Evolutionary conservation across 176 grass and related monocot species (phyloP).

Genomic region (Pharus latifolius): DNA sequence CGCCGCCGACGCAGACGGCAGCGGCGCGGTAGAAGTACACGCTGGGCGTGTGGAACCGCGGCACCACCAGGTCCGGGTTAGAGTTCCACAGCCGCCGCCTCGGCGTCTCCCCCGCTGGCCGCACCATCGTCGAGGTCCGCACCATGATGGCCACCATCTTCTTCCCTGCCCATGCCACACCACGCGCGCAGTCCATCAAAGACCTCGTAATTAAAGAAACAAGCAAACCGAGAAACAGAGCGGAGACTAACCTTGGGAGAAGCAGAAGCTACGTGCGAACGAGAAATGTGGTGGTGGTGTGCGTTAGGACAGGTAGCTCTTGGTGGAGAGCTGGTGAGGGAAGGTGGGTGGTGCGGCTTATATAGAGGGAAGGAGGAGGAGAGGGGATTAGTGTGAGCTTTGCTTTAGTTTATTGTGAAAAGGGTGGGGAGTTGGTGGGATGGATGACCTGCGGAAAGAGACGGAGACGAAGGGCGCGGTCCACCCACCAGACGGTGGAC

Average conservation of each 20-base stretch:
- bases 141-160: slow-evolving; percentile 49
- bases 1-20: not conserved
- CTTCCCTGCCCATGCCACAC: slow-evolving; percentile 22
- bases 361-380: slow-evolving; percentile 7
- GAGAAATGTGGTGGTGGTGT: not conserved
- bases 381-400: not conserved
- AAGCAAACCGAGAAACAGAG: not conserved
- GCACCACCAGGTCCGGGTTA: slow-evolving; percentile 69
- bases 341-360: slow-evolving; percentile 6
- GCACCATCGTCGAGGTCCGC: slow-evolving; percentile 54
- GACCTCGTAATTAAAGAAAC: not conserved
- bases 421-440: slow-evolving; percentile 19
- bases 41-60: slow-evolving; percentile 76
- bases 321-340: slow-evolving; percentile 46
- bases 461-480: not conserved
- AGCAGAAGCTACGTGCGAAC: not conserved
- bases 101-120: slow-evolving; percentile 55
- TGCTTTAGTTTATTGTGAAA: not conserved
- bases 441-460: slow-evolving; percentile 15
- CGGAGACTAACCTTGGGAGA: not conserved
- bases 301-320: slow-evolving; percentile 32
- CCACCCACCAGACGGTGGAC: not conserved
- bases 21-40: slow-evolving; percentile 70
- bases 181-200: not conserved
- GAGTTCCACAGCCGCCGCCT: slow-evolving; percentile 61